Base-by-base conservation (phyloP, 495 filamentous ascomycete species). In the Aspergillus sclerotioniger region DNA sequence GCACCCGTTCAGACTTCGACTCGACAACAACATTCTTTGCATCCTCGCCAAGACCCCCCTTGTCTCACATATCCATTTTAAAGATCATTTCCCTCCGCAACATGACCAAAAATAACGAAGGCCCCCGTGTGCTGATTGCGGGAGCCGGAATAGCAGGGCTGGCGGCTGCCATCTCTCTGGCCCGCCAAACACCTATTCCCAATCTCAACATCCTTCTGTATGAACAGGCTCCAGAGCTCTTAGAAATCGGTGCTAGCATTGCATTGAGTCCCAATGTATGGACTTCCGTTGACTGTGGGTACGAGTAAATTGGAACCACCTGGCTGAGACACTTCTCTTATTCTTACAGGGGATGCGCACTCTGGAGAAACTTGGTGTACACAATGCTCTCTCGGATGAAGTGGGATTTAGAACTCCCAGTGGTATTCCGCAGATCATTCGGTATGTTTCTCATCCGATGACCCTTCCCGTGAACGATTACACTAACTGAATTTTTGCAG, bases 111-210 rank as follows among this genome's bases (percentile, higher is more conserved):
- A 48, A 55, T n/a, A 41, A 49, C 8, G 32, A 67, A 9, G 50
- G 57, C 1, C 57, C 74, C 46, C 72, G 75, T 25, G 59, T 82
- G 12, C 70, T 76, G 10, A 79, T 82, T 46, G 65, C 75, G 5
- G 79, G 78, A 8, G 76, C 73, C 39, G 79, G 78, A 15, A 79
- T 82, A 31, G 79, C 77, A 8, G 78, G 79, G 6, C 71, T 82
- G 9, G 71, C 73, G 31, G 67, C 73, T 12, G 77, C 78, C 3
- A 76, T 80, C 43, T 73, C 75, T 2, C 65, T 80, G 1, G 54
- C 56, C 17, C 61, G 70, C 13, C 61, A 50, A 28, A 25, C 54
- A 4, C 7, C 17, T 3, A 51, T 77, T 55, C 65, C 72, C 3
- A 64, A 68, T 16, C 64, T 79, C 15, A 68, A 79, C 16, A 62